phyloP scores from a whole-genome alignment of 768 basidiomycete genomes.

The Terana coerulea region DNA sequence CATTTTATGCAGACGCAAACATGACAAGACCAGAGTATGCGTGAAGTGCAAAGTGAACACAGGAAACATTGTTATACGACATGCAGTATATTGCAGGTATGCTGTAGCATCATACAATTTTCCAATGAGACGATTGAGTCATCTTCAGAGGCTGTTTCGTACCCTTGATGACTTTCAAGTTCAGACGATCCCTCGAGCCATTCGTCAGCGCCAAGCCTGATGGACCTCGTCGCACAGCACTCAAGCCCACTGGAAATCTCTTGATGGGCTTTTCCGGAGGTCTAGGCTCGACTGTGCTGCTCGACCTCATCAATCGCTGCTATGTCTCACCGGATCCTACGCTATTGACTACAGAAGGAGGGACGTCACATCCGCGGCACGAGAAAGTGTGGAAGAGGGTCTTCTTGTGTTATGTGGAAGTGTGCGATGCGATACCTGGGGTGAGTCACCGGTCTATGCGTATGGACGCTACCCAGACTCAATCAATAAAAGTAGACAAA shows the following conservation, averaged over 20 bases:
- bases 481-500: constrained; percentile 37
- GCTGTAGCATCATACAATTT: constrained; percentile 14
- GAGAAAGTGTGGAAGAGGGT: constrained; percentile 59
- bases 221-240: constrained; percentile 50
- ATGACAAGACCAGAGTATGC: constrained; percentile 62
- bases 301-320: constrained; percentile 60
- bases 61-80: constrained; percentile 72
- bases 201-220: constrained; percentile 53
- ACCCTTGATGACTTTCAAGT: constrained; percentile 57
- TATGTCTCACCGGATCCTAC: constrained; percentile 32
- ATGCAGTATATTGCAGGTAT: constrained; percentile 85
- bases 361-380: constrained; percentile 64
- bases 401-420: constrained; percentile 67
- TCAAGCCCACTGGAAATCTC: constrained; percentile 67
- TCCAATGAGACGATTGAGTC: background rate
- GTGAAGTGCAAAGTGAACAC: constrained; percentile 66
- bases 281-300: constrained; percentile 65
- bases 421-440: constrained; percentile 54
- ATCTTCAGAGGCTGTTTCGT: constrained; percentile 60
- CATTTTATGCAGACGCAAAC: constrained; percentile 55
- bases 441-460: constrained; percentile 36
- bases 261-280: constrained; percentile 77
- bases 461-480: background rate
- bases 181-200: constrained; percentile 63
- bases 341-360: constrained; percentile 39